phyloP scores from a whole-genome alignment of 192 early-diverging fungal genomes.

The Endogone sp. region DNA sequence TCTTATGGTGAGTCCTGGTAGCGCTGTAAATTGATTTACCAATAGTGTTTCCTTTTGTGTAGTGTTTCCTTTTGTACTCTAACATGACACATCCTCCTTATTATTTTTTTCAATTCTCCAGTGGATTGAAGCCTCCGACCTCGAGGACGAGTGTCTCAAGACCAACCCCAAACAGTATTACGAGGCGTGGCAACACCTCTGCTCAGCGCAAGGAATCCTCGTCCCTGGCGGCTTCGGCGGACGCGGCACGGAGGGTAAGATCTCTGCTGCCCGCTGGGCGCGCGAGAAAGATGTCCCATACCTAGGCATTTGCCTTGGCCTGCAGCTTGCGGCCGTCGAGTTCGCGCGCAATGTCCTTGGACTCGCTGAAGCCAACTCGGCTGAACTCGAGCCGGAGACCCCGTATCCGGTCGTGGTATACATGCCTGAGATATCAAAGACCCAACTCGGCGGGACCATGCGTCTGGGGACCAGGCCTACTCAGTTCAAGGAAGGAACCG shows the following conservation, averaged over 20 bases:
- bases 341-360: constrained; percentile 93
- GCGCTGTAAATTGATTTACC: constrained; percentile 10
- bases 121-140: constrained; percentile 95
- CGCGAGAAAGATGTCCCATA: constrained; percentile 97
- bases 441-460: constrained; percentile 97
- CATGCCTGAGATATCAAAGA: constrained; percentile 97
- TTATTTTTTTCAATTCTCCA: constrained; percentile 30
- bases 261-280: constrained; percentile 93
- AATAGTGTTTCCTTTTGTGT: too few relatives aligned
- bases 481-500: constrained; percentile 64
- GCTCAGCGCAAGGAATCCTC: constrained; percentile 87
- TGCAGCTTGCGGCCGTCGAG: constrained; percentile 97
- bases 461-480: constrained; percentile 85
- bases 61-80: neutral
- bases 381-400: constrained; percentile 78
- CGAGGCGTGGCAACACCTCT: constrained; percentile 91
- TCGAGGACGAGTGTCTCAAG: constrained; percentile 71
- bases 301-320: constrained; percentile 96
- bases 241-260: constrained; percentile 96
- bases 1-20: constrained; percentile 29
- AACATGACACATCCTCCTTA: neutral
- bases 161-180: constrained; percentile 90
- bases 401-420: constrained; percentile 79
- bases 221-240: constrained; percentile 98
- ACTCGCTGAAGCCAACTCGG: constrained; percentile 75